Evolutionary conservation across 345 rosid species (phyloP).

Genomic region (Populus deltoides): DNA sequence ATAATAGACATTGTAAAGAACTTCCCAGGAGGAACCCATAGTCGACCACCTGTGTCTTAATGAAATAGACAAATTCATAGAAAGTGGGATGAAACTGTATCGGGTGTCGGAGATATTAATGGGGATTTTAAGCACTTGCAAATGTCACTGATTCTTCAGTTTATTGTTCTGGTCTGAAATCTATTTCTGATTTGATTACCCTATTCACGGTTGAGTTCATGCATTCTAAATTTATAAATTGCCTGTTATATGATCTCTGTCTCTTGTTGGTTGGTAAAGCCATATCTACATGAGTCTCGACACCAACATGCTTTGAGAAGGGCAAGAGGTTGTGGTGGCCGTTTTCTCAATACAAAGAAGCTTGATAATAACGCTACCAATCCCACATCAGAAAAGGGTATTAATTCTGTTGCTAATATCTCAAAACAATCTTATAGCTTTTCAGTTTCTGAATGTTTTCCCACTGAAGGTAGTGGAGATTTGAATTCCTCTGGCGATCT

Average conservation of each 20-base stretch:
- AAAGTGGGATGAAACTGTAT: not conserved
- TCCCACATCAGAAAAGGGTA: slow-evolving; percentile 24
- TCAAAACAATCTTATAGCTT: slow-evolving; percentile 20
- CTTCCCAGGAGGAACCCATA: not conserved
- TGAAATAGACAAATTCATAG: not conserved
- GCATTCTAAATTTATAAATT: not conserved
- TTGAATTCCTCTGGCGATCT: slow-evolving; percentile 18
- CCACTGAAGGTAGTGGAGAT: slow-evolving; percentile 15
- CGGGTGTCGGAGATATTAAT: not conserved
- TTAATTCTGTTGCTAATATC: slow-evolving; percentile 18
- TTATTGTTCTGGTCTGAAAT: not conserved
- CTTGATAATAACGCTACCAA: slow-evolving; percentile 21
- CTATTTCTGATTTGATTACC: not conserved
- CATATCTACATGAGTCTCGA: slow-evolving; percentile 79
- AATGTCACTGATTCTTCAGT: not conserved
- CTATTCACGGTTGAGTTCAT: not conserved
- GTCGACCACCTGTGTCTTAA: not conserved
- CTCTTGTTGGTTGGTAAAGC: slow-evolving; percentile 36
- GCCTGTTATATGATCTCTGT: not conserved
- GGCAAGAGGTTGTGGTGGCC: slow-evolving; percentile 72
- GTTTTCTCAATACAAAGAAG: slow-evolving; percentile 58
- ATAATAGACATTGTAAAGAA: no score
- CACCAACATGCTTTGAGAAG: slow-evolving; percentile 74
- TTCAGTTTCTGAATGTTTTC: slow-evolving; percentile 20
- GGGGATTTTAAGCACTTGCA: not conserved